A percentile compares a stretch with the other conserved stretches of the same genome.
phyloP scores from a whole-genome alignment of 441 rosid genomes.

The Jatropha podagrica region DNA sequence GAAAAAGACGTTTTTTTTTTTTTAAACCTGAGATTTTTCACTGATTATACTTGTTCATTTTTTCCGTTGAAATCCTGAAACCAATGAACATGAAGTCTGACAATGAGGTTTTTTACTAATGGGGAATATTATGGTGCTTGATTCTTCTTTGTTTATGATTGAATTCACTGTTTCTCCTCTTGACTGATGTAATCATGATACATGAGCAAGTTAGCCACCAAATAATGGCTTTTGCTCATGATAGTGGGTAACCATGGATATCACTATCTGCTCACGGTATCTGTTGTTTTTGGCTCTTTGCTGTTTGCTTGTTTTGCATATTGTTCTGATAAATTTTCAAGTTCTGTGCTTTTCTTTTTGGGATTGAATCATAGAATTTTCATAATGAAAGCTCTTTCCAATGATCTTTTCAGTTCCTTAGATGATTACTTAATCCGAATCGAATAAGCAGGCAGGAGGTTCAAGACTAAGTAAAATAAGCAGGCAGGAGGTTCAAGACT shows the following conservation, averaged over 20 bases:
- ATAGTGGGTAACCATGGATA: background rate
- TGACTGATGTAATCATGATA: slow-evolving; percentile 6
- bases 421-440: slow-evolving; percentile 21
- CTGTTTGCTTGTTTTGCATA: background rate
- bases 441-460: slow-evolving; percentile 15
- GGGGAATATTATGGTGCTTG: background rate
- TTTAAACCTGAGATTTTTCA: background rate
- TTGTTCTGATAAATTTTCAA: background rate
- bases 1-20: background rate
- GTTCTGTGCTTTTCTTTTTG: background rate
- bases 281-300: background rate
- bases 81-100: slow-evolving; percentile 1
- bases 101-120: background rate
- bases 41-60: background rate
- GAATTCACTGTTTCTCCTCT: background rate
- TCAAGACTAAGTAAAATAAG: slow-evolving; percentile 18
- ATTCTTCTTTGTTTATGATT: slow-evolving; percentile 9
- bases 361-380: slow-evolving; percentile 5
- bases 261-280: background rate
- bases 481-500: slow-evolving; percentile 9
- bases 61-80: background rate
- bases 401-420: slow-evolving; percentile 28
- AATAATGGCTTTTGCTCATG: background rate
- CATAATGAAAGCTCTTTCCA: slow-evolving; percentile 20
- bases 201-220: slow-evolving; percentile 3